A percentile compares a stretch with the other conserved stretches of the same genome.
These are phyloP conservation scores for Hortiboletus campestris DNA, from an alignment of 768 basidiomycete genomes.

Conservation along the genomic window DNA sequence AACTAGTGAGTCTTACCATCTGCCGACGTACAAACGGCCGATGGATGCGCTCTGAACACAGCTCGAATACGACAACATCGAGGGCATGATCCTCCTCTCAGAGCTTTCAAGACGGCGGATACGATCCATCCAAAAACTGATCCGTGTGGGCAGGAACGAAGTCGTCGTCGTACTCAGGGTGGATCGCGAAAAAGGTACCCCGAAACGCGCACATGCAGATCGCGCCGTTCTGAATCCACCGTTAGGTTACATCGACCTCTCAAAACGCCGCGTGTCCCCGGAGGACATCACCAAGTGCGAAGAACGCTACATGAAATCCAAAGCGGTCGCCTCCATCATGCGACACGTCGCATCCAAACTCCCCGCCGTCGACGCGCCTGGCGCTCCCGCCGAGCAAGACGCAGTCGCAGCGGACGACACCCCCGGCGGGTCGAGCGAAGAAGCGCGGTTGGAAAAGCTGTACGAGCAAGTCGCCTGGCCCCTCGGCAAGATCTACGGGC, in stretches of 20 bases:
- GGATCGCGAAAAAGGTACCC: constrained; percentile 95
- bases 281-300: constrained; percentile 99
- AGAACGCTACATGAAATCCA: constrained; percentile 97
- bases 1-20: constrained; percentile 63
- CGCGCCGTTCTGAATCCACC: too few relatives aligned
- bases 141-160: constrained; percentile 95
- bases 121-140: constrained; percentile 95
- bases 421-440: constrained; percentile 53
- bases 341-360: constrained; percentile 86
- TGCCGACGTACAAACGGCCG: neutral
- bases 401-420: constrained; percentile 21
- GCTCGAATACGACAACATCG: constrained; percentile 99
- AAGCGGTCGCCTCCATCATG: constrained; percentile 91
- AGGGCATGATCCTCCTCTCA: constrained; percentile 99
- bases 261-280: constrained; percentile 95
- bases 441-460: constrained; percentile 76
- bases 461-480: constrained; percentile 96
- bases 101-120: constrained; percentile 96
- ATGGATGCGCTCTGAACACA: constrained; percentile 28
- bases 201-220: neutral
- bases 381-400: constrained; percentile 29
- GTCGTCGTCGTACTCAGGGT: constrained; percentile 97
- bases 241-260: constrained; percentile 95
- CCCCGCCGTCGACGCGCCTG: constrained; percentile 40
- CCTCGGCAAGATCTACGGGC: constrained; percentile 86